A percentile compares a stretch with the other conserved stretches of the same genome.
These are phyloP conservation scores for Papiliotrema flavescens DNA, from an alignment of 1,284 basidiomycete species.

Conservation along the genomic window DNA sequence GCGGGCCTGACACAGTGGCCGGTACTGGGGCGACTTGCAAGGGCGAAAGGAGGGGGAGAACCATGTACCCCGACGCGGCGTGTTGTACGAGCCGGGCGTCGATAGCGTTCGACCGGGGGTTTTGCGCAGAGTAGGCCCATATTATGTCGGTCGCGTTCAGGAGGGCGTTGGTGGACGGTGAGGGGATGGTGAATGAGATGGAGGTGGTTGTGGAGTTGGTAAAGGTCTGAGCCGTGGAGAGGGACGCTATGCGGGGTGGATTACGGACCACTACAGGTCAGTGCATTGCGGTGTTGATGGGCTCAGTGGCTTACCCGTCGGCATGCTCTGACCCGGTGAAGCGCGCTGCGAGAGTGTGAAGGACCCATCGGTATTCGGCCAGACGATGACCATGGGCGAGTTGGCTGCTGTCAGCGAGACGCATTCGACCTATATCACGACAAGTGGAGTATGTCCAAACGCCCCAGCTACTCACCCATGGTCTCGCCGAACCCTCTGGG, in stretches of 20 bases:
- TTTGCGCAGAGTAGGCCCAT: constrained; percentile 53
- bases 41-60: too few relatives aligned
- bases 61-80: too few relatives aligned
- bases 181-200: constrained; percentile 55
- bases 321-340: constrained; percentile 53
- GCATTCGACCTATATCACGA: not conserved
- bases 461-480: constrained; percentile 52
- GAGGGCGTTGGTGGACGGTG: constrained; percentile 47
- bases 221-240: constrained; percentile 46
- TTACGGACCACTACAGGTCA: constrained; percentile 2
- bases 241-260: constrained; percentile 55
- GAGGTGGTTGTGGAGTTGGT: constrained; percentile 25
- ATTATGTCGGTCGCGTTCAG: constrained; percentile 51
- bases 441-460: not conserved
- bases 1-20: too few relatives aligned
- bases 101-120: constrained; percentile 48
- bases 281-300: not conserved
- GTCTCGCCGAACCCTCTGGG: constrained; percentile 54
- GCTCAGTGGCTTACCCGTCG: constrained; percentile 46
- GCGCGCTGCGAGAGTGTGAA: constrained; percentile 61
- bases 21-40: too few relatives aligned
- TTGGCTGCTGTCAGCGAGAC: constrained; percentile 26
- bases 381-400: constrained; percentile 63
- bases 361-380: constrained; percentile 58
- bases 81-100: constrained; percentile 54